Conservation (phyloP, 495 filamentous ascomycete species). For the Cairneyella variabilis region DNA sequence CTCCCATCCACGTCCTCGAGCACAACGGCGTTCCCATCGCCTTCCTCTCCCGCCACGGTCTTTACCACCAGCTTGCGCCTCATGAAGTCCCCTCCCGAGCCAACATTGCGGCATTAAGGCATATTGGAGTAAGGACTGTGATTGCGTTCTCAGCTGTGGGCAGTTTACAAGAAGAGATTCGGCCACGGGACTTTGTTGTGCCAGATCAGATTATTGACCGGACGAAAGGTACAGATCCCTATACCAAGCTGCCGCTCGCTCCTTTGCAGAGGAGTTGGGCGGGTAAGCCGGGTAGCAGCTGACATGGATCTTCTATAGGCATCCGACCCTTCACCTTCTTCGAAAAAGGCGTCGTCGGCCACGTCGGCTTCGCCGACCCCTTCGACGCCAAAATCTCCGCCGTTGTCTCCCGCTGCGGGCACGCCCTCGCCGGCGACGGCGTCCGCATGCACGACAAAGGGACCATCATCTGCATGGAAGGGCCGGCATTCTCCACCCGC, state of each 20-base stretch:
- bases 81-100: constrained; percentile 88
- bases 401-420: constrained; percentile 64
- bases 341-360: constrained; percentile 86
- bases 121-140: constrained; percentile 80
- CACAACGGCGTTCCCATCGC: constrained; percentile 79
- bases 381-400: constrained; percentile 68
- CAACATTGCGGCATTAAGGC: constrained; percentile 92
- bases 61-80: constrained; percentile 82
- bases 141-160: constrained; percentile 96
- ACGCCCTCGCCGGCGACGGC: constrained; percentile 72
- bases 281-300: neutral
- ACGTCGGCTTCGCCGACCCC: constrained; percentile 93
- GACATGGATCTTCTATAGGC: constrained; percentile 2
- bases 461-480: constrained; percentile 91
- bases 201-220: constrained; percentile 97
- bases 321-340: constrained; percentile 93
- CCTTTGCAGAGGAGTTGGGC: constrained; percentile 23
- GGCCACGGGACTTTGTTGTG: constrained; percentile 92
- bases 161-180: constrained; percentile 84
- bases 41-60: constrained; percentile 90
- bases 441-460: constrained; percentile 74
- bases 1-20: constrained; percentile 84
- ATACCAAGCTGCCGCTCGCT: no score
- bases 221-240: constrained; percentile 70
- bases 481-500: constrained; percentile 95